Evolutionary conservation across 257 asterid species (phyloP), one percentile per base, ranked within the genome.

Genomic region (Solanum sitiens): DNA sequence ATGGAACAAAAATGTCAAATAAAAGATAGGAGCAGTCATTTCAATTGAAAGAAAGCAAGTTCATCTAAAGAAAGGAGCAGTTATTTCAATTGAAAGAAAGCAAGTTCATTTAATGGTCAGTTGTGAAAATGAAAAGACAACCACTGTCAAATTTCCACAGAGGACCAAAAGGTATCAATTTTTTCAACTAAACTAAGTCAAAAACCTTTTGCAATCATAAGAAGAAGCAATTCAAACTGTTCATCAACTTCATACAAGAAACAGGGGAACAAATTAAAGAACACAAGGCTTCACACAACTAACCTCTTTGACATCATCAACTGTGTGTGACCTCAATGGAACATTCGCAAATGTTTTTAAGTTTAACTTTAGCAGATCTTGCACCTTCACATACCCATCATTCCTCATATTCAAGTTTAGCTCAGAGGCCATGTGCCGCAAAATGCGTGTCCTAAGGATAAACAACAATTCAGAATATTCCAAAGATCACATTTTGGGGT

Each of bases 341-440:
- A 93, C 63, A 89, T 94, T 90, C 42, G 98, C 98, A 90, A 93
- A 91, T n/a, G 99, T 94, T 87, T 91, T 97, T 74, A 96, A 83
- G 90, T 96, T 91, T 65, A 96, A 92, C 94, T 92, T 94, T 84
- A 97, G 94, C 88, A 96, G 90, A 88, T 95, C 98, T 85, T 90
- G 94, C 87, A 96, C 98, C 91, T 95, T 96, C 79, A 95, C 98
- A 94, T 91, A 97, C 87, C 98, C 99, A 89, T 97, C 99, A 89
- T 84, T 87, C 89, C 98, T 95, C 96, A 96, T 95, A 83, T 94
- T 92, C 91, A 97, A 89, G 63, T 92, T 95, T 92, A 96, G 89
- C 90, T 96, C 98, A 40, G 96, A 90, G 87, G 98, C 98, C 99
- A 93, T 93, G 89, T 96, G 99, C 87, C 99, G 95, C 91, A 96